These are phyloP conservation scores for Naganishia onofrii DNA, from an alignment of 768 basidiomycete genomes.

Conservation along the genomic window DNA sequence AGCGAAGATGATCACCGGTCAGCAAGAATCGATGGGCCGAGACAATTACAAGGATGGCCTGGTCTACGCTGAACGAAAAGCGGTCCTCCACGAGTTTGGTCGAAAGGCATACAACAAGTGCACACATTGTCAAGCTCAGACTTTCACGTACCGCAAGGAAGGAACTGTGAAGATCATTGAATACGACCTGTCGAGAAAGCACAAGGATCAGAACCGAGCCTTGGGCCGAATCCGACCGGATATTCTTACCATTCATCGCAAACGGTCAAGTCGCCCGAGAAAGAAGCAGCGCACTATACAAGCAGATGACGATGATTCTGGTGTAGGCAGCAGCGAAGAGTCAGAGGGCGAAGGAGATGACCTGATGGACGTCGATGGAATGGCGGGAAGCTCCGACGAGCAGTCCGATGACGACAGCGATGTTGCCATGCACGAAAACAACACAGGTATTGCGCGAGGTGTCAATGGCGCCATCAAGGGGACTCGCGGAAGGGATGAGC, in stretches of 20 bases:
- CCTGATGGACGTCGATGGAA: conserved; percentile 47
- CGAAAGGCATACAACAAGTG: conserved; percentile 71
- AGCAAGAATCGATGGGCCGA: conserved; percentile 54
- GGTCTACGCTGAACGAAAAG: conserved; percentile 82
- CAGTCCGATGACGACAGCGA: conserved; percentile 57
- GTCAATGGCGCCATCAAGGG: conserved; percentile 76
- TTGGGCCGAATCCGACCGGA: conserved; percentile 67
- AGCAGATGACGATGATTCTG: conserved; percentile 46
- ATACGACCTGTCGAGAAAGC: conserved; percentile 77
- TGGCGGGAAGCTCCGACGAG: conserved; percentile 53
- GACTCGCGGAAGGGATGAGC: conserved; percentile 76
- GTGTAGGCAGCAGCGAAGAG: conserved; percentile 54
- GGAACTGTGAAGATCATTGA: conserved; percentile 91
- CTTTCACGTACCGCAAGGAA: conserved; percentile 89
- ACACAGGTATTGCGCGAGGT: conserved; percentile 61
- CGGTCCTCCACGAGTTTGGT: conserved; percentile 75
- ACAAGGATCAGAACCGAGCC: conserved; percentile 63
- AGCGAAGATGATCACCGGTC: conserved; percentile 50
- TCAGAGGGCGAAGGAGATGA: conserved; percentile 47
- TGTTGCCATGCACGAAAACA: conserved; percentile 45
- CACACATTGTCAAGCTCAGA: conserved; percentile 73
- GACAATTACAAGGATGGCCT: conserved; percentile 85
- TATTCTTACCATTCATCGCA: conserved; percentile 57
- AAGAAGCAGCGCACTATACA: conserved; percentile 29
- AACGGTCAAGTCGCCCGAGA: conserved; percentile 8